These are phyloP conservation scores for Komagataella mondaviorum DNA, from an alignment of 805 yeast species.

Conservation along the genomic window DNA sequence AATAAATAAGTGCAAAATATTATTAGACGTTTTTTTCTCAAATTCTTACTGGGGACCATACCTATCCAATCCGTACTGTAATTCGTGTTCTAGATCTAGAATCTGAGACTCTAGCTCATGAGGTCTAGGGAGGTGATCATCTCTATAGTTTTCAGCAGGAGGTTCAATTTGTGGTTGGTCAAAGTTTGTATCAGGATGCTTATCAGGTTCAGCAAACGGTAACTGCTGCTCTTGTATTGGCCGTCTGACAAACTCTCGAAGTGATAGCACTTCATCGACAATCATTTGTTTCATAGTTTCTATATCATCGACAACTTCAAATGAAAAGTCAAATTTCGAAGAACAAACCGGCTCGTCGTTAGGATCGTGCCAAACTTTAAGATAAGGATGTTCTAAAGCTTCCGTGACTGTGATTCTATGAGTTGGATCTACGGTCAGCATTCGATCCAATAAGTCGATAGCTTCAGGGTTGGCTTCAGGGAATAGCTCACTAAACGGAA, in stretches of 20 bases:
- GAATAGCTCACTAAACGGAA: conserved; percentile 39
- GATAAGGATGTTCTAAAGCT: conserved; percentile 79
- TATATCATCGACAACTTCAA: conserved; percentile 75
- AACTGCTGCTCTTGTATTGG: conserved; percentile 44
- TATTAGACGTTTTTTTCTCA: not conserved
- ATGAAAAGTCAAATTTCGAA: conserved; percentile 72
- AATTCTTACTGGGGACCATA: conserved; percentile 8
- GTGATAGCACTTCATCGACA: conserved; percentile 62
- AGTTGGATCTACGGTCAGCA: conserved; percentile 74
- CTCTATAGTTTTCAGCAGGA: conserved; percentile 28
- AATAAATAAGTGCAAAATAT: not conserved
- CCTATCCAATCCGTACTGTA: conserved; percentile 58
- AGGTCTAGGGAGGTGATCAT: conserved; percentile 49
- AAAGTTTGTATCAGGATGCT: conserved; percentile 1
- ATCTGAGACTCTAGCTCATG: conserved; percentile 27
- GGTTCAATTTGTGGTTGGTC: conserved; percentile 23
- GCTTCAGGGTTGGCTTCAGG: conserved; percentile 51
- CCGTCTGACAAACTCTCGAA: conserved; percentile 70
- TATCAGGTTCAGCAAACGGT: conserved; percentile 12
- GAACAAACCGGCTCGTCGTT: conserved; percentile 83
- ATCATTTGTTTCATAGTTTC: conserved; percentile 66
- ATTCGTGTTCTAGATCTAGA: conserved; percentile 45
- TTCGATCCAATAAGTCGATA: conserved; percentile 47
- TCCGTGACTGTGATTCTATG: conserved; percentile 74
- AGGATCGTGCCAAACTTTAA: conserved; percentile 82